Evolutionary conservation across 306 rosid species (phyloP), one percentile per base, ranked within the genome.

Genomic region (Pueraria montana): DNA sequence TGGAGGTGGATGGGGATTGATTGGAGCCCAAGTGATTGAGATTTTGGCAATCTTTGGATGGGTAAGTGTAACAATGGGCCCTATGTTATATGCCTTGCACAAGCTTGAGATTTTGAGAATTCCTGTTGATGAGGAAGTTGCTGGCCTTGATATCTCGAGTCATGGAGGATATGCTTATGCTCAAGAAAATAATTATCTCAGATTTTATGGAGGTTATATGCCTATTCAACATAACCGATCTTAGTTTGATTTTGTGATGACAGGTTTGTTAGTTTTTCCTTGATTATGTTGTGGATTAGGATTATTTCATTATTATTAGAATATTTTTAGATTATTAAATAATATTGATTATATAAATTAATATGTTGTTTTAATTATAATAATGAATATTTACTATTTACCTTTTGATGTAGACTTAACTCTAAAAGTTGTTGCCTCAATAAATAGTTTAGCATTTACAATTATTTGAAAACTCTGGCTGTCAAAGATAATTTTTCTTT

Each of bases 1-100:
- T 83, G 96, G 96, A 53, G 94, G 96, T 13, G 97, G 94, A 3
- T 92, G 91, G 94, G 86, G 89, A 17, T 82, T 94, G 80, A 61
- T 92, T 26, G 94, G 92, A 53, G 89, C 94, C 30, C 97, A 92
- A 88, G 79, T 87, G 6, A 36, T 71, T 65, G 95, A 91, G 81
- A 78, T 86, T 74, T 72, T 90, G 84, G 91, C 61, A 49, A 91
- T 89, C 23, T 82, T 87, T 77, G 85, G 56, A 11, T 92, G 97
- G 93, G 97, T 89, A 63, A 90, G 95, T 87, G 68, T 66, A 27
- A 90, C 94, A 75, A 90, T 94, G 97, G 97, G 92, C 12, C 88
- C 91, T 13, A 72, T 94, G 36, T 92, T 94, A 79, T 88, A 78
- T 68, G 59, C 42, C 38, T 84, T 92, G 18, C 82, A 89, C 82